phyloP scores from a whole-genome alignment of 2,329 filamentous ascomycete species.

The Ploettnerulaceae sp. region DNA sequence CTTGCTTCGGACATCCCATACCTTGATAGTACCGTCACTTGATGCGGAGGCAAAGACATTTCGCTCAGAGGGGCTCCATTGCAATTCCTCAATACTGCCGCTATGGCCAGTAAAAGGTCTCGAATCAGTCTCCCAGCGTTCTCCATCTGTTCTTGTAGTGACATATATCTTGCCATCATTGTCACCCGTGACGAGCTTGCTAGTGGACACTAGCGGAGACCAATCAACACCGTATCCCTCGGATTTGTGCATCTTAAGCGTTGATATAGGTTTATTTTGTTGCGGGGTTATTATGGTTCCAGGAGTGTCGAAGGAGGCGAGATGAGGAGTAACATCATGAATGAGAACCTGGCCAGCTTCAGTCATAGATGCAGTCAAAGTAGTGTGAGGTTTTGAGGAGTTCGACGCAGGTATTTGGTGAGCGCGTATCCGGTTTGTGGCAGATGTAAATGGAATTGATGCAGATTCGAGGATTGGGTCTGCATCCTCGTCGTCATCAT shows the following conservation, averaged over 20 bases:
- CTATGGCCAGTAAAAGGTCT: conserved; percentile 79
- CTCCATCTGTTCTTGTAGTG: conserved; percentile 81
- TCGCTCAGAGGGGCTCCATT: conserved; percentile 91
- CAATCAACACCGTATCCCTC: conserved; percentile 98
- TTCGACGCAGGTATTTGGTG: conserved; percentile 74
- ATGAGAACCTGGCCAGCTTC: conserved; percentile 86
- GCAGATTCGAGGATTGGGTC: conserved; percentile 94
- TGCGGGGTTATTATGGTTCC: conserved; percentile 73
- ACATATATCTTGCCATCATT: conserved; percentile 84
- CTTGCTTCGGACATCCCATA: conserved; percentile 94
- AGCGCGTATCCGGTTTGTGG: conserved; percentile 88
- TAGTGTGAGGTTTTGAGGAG: conserved; percentile 67
- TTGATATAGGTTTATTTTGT: conserved; percentile 84
- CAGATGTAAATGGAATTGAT: conserved; percentile 77
- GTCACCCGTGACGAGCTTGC: conserved; percentile 88
- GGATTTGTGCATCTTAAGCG: conserved; percentile 82
- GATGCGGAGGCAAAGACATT: conserved; percentile 94
- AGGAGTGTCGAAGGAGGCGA: conserved; percentile 84
- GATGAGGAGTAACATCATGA: conserved; percentile 88
- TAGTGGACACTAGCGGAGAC: conserved; percentile 75
- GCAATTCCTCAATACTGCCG: conserved; percentile 85
- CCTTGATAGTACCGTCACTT: conserved; percentile 87
- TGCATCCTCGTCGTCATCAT: conserved; percentile 65
- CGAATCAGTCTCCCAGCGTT: conserved; percentile 83
- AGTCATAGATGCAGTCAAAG: conserved; percentile 85